Evolutionary conservation across 805 yeast genomes (phyloP).

Genomic region (Saccharomycopsis fodiens): DNA sequence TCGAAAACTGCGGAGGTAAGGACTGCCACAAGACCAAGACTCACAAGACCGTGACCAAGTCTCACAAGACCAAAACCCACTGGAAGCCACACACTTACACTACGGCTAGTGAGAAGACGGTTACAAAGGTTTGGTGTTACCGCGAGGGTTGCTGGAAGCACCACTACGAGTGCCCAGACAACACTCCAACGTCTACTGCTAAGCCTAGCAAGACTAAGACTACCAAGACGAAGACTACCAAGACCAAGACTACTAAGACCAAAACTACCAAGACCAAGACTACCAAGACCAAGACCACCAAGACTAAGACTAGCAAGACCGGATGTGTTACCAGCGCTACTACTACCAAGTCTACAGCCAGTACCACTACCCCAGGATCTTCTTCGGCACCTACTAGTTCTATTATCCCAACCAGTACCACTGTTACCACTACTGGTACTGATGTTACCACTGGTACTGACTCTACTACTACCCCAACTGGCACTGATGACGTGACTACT

Average conservation of each 20-base stretch:
- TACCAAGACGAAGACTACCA: background rate
- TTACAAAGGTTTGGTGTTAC: background rate
- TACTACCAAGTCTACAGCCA: background rate
- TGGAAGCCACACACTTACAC: background rate
- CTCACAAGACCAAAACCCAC: background rate
- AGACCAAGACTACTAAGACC: background rate
- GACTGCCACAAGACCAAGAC: background rate
- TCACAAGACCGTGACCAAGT: background rate
- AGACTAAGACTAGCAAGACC: background rate
- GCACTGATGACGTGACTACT: too few relatives aligned
- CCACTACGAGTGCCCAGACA: background rate
- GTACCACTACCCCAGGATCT: background rate
- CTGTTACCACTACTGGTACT: slow-evolving; percentile 2
- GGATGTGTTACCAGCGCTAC: background rate
- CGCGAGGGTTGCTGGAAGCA: background rate
- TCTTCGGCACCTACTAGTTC: background rate
- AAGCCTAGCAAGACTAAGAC: background rate
- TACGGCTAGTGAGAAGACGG: background rate
- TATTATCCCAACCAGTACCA: background rate
- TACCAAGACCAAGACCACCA: background rate
- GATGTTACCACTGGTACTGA: slow-evolving; percentile 1
- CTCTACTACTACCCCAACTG: background rate
- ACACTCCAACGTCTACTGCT: background rate
- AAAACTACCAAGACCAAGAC: background rate
- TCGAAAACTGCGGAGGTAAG: slow-evolving; percentile 8